Percentiles rank a stretch among this genome's conserved stretches.
Conservation (phyloP, 2,329 filamentous ascomycete species). For the Diaporthe batatas region DNA sequence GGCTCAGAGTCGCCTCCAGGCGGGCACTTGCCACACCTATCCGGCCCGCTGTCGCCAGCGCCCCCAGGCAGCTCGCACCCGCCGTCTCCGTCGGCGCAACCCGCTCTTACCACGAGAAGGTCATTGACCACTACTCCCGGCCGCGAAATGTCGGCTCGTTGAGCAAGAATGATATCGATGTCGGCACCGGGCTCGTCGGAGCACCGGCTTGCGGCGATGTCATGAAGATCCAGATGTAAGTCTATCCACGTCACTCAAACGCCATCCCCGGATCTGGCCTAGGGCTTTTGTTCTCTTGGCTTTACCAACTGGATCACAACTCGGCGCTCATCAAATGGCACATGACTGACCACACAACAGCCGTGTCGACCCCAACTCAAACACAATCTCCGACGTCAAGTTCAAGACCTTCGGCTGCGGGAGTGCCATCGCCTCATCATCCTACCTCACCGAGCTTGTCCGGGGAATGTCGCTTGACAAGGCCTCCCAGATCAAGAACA, state of each 20-base stretch:
- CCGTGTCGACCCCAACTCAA: constrained; percentile 87
- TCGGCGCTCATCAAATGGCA: neutral
- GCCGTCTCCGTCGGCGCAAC: constrained; percentile 56
- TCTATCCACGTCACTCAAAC: constrained; percentile 77
- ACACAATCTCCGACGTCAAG: constrained; percentile 93
- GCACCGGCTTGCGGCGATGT: constrained; percentile 94
- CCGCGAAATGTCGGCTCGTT: constrained; percentile 69
- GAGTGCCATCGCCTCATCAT: constrained; percentile 92
- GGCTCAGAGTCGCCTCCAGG: constrained; percentile 58
- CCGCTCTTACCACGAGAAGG: constrained; percentile 67
- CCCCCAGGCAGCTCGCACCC: constrained; percentile 57
- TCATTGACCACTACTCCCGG: constrained; percentile 78
- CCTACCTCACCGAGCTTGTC: constrained; percentile 94
- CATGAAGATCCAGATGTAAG: constrained; percentile 92
- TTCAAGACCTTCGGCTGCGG: constrained; percentile 99
- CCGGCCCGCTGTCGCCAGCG: constrained; percentile 54
- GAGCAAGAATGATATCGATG: constrained; percentile 81
- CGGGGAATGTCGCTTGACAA: constrained; percentile 97
- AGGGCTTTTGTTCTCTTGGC: constrained; percentile 58
- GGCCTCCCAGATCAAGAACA: constrained; percentile 92
- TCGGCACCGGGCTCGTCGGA: constrained; percentile 91
- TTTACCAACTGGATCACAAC: constrained; percentile 68
- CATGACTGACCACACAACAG: neutral
- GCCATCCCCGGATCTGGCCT: constrained; percentile 45
- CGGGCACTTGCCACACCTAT: constrained; percentile 57